Conservation (phyloP, 148 eudicot genomes). For the Talinum fruticosum region DNA sequence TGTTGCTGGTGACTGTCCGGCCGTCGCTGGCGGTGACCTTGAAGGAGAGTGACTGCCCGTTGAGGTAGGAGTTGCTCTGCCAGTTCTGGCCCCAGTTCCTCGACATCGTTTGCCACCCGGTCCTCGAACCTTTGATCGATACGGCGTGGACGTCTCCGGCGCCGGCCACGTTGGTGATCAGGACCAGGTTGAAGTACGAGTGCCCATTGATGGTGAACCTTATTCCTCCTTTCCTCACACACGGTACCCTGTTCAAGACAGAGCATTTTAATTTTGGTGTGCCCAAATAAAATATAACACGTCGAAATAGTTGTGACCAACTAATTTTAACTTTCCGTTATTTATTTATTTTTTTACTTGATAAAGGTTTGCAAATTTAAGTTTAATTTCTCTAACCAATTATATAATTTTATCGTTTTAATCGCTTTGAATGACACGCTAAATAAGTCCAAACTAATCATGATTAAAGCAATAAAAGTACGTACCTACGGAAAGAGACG, state of each 20-base stretch:
- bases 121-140: not conserved
- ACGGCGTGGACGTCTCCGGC: not conserved
- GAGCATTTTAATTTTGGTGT: not conserved
- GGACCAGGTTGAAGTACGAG: slow-evolving; percentile 1
- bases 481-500: not conserved
- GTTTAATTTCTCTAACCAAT: no score
- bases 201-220: not conserved
- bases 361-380: no score
- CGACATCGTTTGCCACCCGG: slow-evolving; percentile 1
- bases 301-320: no score
- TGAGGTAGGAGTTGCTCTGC: slow-evolving; percentile 4
- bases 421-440: no score
- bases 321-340: no score
- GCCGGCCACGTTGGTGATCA: slow-evolving; percentile 3
- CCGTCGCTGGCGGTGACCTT: not conserved
- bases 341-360: no score
- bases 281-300: no score
- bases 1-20: not conserved
- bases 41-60: slow-evolving; percentile 1
- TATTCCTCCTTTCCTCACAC: not conserved
- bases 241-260: not conserved
- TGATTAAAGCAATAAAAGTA: not conserved
- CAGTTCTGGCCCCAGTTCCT: slow-evolving; percentile 4
- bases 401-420: no score
- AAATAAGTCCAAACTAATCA: no score